phyloP scores from a whole-genome alignment of 83 land plant species.

The Diphasiastrum complanatum region DNA sequence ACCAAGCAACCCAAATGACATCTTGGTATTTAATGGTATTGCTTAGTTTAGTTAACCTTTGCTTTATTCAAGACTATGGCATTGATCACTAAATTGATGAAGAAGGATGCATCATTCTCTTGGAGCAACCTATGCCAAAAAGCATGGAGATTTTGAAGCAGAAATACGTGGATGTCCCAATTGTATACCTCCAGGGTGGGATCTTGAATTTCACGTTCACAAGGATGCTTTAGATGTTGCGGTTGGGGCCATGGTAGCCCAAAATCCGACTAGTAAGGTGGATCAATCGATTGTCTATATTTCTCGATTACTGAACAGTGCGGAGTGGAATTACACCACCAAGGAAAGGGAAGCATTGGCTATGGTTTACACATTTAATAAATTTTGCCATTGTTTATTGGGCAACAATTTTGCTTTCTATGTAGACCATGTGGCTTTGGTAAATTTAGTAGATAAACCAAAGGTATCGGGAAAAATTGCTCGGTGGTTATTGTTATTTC shows the following conservation, averaged over 20 bases:
- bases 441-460: not conserved
- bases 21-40: not conserved
- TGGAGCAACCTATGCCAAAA: not conserved
- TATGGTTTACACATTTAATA: slow-evolving; percentile 1
- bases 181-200: not conserved
- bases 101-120: not conserved
- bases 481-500: not conserved
- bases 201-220: slow-evolving; percentile 6
- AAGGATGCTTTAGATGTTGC: not conserved
- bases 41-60: not conserved
- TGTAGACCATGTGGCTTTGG: slow-evolving; percentile 1
- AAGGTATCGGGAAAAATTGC: not conserved
- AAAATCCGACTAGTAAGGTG: not conserved
- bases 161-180: not conserved
- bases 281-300: slow-evolving; percentile 1
- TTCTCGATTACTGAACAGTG: not conserved
- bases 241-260: not conserved
- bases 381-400: slow-evolving; percentile 2
- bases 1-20: not conserved
- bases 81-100: not conserved
- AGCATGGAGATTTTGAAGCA: not conserved
- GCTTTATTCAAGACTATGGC: not conserved
- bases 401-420: slow-evolving; percentile 1
- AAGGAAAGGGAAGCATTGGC: not conserved
- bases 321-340: not conserved